Evolutionary conservation across 495 filamentous ascomycete genomes (phyloP), one percentile per base, ranked within the genome.

Genomic region (Physcia stellaris): DNA sequence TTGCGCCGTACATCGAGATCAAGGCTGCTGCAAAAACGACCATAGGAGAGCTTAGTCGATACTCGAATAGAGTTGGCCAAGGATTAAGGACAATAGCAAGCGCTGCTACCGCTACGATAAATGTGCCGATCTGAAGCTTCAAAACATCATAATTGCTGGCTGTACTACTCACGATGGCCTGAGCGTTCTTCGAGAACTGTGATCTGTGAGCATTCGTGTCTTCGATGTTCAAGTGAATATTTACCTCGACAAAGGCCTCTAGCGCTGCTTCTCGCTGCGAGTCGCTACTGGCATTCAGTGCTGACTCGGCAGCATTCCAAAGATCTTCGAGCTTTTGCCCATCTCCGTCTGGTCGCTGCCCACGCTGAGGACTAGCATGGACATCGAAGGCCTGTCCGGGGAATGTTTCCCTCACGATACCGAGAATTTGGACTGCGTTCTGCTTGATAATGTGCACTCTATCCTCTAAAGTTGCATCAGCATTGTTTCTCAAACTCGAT

Each of bases 101-200:
- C 7, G 62, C 55, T 19, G 69, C 66, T 15, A 65, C 22, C 13
- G 55, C 49, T n/a, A 63, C 61, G 18, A 75, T 43, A 12, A 55
- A 37, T 10, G 76, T 64, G 16, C 80, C 78, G 13, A 66, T 13
- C 22, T 55, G 47, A 39, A 87, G 75, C 40, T 63, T 64, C 3
- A 57, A 48, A 31, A 92, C 56, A 51, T 93, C 67, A 55, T 99
- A 99, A 46, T 94, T 87, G 60, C 84, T 93, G 1, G 88, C 86
- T 50, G 87, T 82, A 44, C 71, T 75, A 59, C 79, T 86, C 73
- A 95, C 80, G 9, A 83, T 42, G 6, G 63, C 61, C 57, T 95
- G 87, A 4, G 84, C 79, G 34, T 59, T 53, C 28, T 60, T 71
- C 19, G 77, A 64, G 66, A 90, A 90, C 63, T 73, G 46, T 4